Percentiles rank a stretch among this genome's conserved stretches.
phyloP scores from a whole-genome alignment of 805 yeast genomes.

The Kuraishia molischiana region DNA sequence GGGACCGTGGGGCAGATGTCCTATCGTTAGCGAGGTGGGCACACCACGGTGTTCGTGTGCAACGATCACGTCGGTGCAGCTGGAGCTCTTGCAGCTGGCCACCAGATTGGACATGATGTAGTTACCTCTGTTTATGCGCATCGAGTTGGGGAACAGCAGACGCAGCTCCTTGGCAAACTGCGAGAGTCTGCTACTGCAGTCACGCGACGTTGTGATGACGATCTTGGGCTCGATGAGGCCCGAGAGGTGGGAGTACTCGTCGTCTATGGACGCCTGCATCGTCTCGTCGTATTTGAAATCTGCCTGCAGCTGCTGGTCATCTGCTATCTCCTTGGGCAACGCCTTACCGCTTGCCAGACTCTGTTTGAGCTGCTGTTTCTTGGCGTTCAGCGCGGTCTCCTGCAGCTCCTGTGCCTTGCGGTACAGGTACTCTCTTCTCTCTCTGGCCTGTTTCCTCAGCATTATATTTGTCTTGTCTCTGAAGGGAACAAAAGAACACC shows the following conservation, averaged over 20 bases:
- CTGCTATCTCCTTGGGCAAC: slow-evolving; percentile 82
- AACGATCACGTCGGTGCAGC: slow-evolving; percentile 75
- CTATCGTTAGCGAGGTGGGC: slow-evolving; percentile 85
- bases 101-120: slow-evolving; percentile 79
- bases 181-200: slow-evolving; percentile 74
- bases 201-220: slow-evolving; percentile 88
- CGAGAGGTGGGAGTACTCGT: slow-evolving; percentile 80
- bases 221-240: slow-evolving; percentile 89
- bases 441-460: slow-evolving; percentile 93
- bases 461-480: no score
- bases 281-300: slow-evolving; percentile 86
- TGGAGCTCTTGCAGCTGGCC: slow-evolving; percentile 70
- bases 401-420: slow-evolving; percentile 84
- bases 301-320: slow-evolving; percentile 70
- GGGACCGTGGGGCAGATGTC: slow-evolving; percentile 98
- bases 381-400: slow-evolving; percentile 77
- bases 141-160: slow-evolving; percentile 79
- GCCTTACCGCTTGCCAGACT: slow-evolving; percentile 91
- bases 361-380: slow-evolving; percentile 75
- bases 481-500: no score
- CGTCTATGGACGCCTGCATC: slow-evolving; percentile 62
- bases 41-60: slow-evolving; percentile 97
- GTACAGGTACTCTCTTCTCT: slow-evolving; percentile 88
- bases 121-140: slow-evolving; percentile 89
- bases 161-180: slow-evolving; percentile 93